A percentile compares a stretch with the other conserved stretches of the same genome.
phyloP scores from a whole-genome alignment of 441 rosid genomes.

The Corymbia calophylla region DNA sequence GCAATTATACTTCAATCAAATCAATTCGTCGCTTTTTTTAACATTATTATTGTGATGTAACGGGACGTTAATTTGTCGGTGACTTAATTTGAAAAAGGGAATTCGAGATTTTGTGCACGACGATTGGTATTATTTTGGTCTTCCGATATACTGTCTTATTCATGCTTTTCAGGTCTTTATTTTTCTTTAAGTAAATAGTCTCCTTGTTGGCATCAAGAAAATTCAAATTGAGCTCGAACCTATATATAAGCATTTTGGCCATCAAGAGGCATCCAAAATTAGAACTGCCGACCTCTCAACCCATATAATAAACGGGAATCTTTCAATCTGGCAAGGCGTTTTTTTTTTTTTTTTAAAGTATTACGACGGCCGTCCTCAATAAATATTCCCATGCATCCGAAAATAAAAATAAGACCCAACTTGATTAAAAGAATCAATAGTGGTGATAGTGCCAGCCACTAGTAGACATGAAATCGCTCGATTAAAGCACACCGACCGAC shows the following conservation, averaged over 20 bases:
- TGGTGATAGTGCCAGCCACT: neutral
- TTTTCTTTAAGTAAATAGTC: neutral
- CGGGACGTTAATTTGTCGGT: accelerated
- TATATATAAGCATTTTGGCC: neutral
- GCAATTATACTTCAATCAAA: neutral
- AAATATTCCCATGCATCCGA: neutral
- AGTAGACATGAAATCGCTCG: neutral
- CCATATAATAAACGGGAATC: neutral
- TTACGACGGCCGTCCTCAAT: neutral
- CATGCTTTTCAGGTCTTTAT: neutral
- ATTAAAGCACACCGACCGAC: neutral
- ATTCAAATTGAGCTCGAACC: neutral
- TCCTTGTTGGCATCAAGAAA: neutral
- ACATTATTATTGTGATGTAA: neutral
- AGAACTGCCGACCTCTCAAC: neutral
- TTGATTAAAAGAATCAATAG: neutral
- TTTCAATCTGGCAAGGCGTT: neutral
- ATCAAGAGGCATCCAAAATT: neutral
- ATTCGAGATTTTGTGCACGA: accelerated
- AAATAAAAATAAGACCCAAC: neutral
- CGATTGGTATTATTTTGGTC: neutral
- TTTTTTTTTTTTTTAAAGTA: neutral
- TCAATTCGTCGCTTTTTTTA: neutral
- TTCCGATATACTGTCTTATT: accelerated
- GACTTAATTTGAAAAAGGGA: neutral